These are phyloP conservation scores for Amaranthus palmeri DNA, from an alignment of 148 eudicot species.

Conservation along the genomic window DNA sequence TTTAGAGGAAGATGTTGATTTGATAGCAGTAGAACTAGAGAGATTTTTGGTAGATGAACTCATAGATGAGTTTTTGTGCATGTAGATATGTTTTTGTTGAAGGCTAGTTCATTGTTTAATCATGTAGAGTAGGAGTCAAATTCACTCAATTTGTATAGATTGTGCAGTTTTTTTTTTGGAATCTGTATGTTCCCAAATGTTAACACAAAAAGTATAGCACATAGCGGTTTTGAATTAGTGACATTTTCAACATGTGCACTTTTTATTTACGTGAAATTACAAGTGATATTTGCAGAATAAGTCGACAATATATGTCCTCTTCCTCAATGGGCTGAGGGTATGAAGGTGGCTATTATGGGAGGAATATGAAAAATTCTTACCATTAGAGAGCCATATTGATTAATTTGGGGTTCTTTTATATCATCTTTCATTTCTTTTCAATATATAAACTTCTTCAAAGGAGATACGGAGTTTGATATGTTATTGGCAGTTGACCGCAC, in stretches of 20 bases:
- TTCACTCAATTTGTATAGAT: constrained; percentile 9
- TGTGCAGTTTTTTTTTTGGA: constrained; percentile 13
- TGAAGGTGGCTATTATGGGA: no score
- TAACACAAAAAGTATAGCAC: constrained; percentile 9
- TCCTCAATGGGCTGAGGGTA: no score
- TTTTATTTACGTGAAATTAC: no score
- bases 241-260: not conserved
- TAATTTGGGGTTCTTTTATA: no score
- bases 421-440: no score
- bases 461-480: no score
- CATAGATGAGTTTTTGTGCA: constrained; percentile 37
- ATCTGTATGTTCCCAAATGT: constrained; percentile 9
- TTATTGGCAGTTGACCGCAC: no score
- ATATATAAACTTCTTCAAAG: no score
- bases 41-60: constrained; percentile 44
- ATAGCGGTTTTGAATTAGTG: constrained; percentile 12
- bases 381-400: no score
- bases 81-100: constrained; percentile 14
- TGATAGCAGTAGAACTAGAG: constrained; percentile 53
- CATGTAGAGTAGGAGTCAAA: constrained; percentile 2
- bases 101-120: not conserved
- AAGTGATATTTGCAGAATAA: no score
- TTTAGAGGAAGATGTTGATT: constrained; percentile 41
- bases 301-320: no score
- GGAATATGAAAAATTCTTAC: no score